These are phyloP conservation scores for Cystobasidium tubakii DNA, from an alignment of 768 basidiomycete genomes.

Conservation along the genomic window DNA sequence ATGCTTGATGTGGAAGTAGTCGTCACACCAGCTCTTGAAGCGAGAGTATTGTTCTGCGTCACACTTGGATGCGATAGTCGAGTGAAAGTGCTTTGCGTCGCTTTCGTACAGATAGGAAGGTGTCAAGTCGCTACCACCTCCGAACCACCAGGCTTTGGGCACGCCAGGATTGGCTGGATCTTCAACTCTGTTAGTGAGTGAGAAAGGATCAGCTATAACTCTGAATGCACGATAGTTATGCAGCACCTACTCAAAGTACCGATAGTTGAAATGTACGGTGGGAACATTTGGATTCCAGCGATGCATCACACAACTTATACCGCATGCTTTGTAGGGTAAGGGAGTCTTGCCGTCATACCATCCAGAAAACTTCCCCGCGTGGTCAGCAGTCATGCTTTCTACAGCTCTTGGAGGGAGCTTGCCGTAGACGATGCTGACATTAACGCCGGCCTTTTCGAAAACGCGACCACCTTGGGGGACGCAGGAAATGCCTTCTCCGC, in stretches of 20 bases:
- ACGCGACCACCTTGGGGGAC: conserved; percentile 61
- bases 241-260: conserved; percentile 89
- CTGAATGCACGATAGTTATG: conserved; percentile 45
- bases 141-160: conserved; percentile 94
- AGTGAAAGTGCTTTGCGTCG: conserved; percentile 82
- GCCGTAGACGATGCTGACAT: conserved; percentile 86
- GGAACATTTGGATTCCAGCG: conserved; percentile 89
- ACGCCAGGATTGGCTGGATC: conserved; percentile 52
- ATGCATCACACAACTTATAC: conserved; percentile 86
- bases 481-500: conserved; percentile 73
- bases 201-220: too few relatives aligned
- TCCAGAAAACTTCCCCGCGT: conserved; percentile 49
- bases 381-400: conserved; percentile 91
- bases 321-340: conserved; percentile 88
- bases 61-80: conserved; percentile 65
- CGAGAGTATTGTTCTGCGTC: conserved; percentile 59
- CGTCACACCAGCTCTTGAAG: conserved; percentile 95
- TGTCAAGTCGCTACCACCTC: conserved; percentile 89
- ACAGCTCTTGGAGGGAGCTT: conserved; percentile 79
- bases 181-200: conserved; percentile 45
- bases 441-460: conserved; percentile 93
- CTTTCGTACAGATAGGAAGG: conserved; percentile 85
- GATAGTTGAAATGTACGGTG: conserved; percentile 91
- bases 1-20: conserved; percentile 91
- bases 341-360: conserved; percentile 54